phyloP scores from a whole-genome alignment of 441 rosid genomes.

The Daphne laureola region DNA sequence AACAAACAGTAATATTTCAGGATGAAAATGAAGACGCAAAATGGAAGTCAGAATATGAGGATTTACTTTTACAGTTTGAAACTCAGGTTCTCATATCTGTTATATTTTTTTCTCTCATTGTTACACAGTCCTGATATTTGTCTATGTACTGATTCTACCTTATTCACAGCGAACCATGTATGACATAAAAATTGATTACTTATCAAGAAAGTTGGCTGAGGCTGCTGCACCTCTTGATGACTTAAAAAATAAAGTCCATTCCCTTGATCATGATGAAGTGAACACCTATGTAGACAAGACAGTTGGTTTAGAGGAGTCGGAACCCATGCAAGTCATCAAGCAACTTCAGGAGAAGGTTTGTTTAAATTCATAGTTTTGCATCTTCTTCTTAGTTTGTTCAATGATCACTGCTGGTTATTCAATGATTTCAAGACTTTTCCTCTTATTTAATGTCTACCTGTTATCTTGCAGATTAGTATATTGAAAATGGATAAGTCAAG shows the following conservation, averaged over 20 bases:
- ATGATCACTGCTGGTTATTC: neutral
- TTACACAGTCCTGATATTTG: neutral
- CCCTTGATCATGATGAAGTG: slow-evolving; percentile 17
- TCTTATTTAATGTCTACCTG: slow-evolving; percentile 3
- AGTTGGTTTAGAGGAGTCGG: slow-evolving; percentile 44
- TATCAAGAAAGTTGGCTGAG: slow-evolving; percentile 48
- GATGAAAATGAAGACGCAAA: slow-evolving; percentile 39
- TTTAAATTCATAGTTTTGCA: slow-evolving; percentile 16
- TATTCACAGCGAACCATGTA: slow-evolving; percentile 45
- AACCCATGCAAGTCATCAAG: slow-evolving; percentile 63
- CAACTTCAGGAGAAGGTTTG: slow-evolving; percentile 89
- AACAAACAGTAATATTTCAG: slow-evolving; percentile 30
- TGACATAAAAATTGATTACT: slow-evolving; percentile 58
- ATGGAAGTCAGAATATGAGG: slow-evolving; percentile 57
- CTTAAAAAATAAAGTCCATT: slow-evolving; percentile 19
- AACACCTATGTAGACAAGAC: slow-evolving; percentile 26
- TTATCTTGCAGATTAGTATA: slow-evolving; percentile 43
- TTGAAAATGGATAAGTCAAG: slow-evolving; percentile 66
- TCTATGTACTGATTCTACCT: slow-evolving; percentile 1
- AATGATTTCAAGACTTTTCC: slow-evolving; percentile 4
- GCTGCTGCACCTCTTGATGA: slow-evolving; percentile 19
- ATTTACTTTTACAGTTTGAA: slow-evolving; percentile 56
- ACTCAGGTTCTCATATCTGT: slow-evolving; percentile 42
- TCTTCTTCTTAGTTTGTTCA: neutral
- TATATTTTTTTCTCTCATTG: slow-evolving; percentile 13